phyloP scores from a whole-genome alignment of 2,329 filamentous ascomycete species.

The Triangularia setosa region DNA sequence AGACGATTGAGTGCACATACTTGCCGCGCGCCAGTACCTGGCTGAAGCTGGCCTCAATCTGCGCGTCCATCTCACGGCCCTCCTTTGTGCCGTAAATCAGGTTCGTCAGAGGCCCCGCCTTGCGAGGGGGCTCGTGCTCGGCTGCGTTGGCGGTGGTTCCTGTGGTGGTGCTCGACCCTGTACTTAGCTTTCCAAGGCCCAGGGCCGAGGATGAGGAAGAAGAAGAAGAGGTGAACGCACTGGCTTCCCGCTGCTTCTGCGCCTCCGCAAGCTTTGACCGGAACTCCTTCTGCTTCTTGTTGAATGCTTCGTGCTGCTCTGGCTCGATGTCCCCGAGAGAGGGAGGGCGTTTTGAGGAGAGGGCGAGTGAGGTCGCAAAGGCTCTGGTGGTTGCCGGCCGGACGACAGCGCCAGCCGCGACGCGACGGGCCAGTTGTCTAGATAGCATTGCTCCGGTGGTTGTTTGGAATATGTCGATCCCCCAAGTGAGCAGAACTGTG shows the following conservation, averaged over 20 bases:
- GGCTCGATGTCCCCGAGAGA: conserved; percentile 79
- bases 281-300: conserved; percentile 78
- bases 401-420: conserved; percentile 28
- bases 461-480: neutral
- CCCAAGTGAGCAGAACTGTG: neutral
- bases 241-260: conserved; percentile 81
- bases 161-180: conserved; percentile 40
- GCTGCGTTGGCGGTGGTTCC: conserved; percentile 55
- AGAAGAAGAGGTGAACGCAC: conserved; percentile 51
- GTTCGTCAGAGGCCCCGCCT: conserved; percentile 70
- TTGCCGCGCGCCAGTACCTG: conserved; percentile 93
- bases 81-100: conserved; percentile 97
- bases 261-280: conserved; percentile 74
- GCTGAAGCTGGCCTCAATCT: conserved; percentile 94
- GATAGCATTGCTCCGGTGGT: conserved; percentile 41
- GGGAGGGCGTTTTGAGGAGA: conserved; percentile 53
- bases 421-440: conserved; percentile 48
- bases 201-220: conserved; percentile 28
- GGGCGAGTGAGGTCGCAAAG: conserved; percentile 52
- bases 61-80: conserved; percentile 86
- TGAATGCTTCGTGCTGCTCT: conserved; percentile 70
- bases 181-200: conserved; percentile 59
- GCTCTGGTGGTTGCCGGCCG: conserved; percentile 39
- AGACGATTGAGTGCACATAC: conserved; percentile 96
- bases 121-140: conserved; percentile 57